phyloP scores from a whole-genome alignment of 2,329 filamentous ascomycete species.

The Xylariaceae sp. region DNA sequence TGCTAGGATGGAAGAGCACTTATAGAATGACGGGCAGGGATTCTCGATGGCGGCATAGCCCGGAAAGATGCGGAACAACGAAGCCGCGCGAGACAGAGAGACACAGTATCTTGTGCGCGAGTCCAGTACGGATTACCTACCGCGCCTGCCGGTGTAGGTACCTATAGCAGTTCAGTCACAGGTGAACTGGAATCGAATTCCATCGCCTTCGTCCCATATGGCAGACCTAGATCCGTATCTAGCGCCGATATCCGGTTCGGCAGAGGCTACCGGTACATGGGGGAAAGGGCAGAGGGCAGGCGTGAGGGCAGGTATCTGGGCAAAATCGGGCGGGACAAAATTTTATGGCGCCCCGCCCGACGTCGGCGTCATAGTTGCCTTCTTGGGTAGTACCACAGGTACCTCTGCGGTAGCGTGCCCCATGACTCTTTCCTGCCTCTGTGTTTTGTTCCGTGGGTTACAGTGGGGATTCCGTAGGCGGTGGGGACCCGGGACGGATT shows the following conservation, averaged over 20 bases:
- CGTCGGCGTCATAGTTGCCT: not conserved
- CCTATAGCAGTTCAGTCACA: no score
- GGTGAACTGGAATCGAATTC: not conserved
- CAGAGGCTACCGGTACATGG: not conserved
- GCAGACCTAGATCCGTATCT: not conserved
- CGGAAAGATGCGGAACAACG: conserved; percentile 13
- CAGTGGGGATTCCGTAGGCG: no score
- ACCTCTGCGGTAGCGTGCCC: not conserved
- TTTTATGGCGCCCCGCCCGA: not conserved
- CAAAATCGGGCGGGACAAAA: not conserved
- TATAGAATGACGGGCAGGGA: not conserved
- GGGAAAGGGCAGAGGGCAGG: not conserved
- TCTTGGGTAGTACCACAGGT: no score
- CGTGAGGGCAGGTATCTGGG: no score
- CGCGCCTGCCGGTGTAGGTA: not conserved
- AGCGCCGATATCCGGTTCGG: not conserved
- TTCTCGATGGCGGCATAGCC: conserved; percentile 1
- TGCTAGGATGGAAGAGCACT: not conserved
- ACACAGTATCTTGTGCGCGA: not conserved
- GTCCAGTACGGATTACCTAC: not conserved
- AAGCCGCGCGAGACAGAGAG: not conserved
- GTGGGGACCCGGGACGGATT: no score
- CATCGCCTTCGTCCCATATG: not conserved
- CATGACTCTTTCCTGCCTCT: not conserved
- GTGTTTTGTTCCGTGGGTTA: no score